A percentile compares a stretch with the other conserved stretches of the same genome.
These are phyloP conservation scores for Termitomyces sp. DNA, from an alignment of 768 basidiomycete genomes.

Conservation along the genomic window DNA sequence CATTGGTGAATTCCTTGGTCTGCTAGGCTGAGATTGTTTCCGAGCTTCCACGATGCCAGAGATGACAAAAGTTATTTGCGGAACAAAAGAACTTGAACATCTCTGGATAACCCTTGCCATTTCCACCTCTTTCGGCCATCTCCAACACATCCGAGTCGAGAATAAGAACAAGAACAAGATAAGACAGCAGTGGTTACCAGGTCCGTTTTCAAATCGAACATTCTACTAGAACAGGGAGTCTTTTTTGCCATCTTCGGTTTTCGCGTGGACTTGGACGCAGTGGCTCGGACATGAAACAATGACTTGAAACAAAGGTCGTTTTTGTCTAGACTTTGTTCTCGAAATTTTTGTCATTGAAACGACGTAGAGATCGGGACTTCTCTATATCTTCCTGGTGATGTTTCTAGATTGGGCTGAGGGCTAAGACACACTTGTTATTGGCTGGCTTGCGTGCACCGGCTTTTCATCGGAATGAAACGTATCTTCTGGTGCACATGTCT, in stretches of 20 bases:
- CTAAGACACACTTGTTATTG: neutral
- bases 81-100: neutral
- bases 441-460: neutral
- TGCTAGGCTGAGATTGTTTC: too few species aligned
- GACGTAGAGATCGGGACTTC: neutral
- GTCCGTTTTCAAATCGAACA: neutral
- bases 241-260: neutral
- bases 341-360: neutral
- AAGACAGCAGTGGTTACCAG: neutral
- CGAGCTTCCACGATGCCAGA: too few species aligned
- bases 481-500: neutral
- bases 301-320: neutral
- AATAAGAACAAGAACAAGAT: neutral
- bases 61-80: neutral
- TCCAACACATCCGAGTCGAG: neutral
- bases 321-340: neutral
- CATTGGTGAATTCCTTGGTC: too few species aligned
- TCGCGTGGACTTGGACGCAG: neutral
- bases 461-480: conserved; percentile 4
- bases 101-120: neutral
- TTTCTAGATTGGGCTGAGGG: neutral
- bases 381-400: neutral
- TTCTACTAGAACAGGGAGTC: neutral
- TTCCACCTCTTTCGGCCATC: neutral
- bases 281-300: neutral